A percentile compares a stretch with the other conserved stretches of the same genome.
phyloP scores from a whole-genome alignment of 306 rosid species.

The Arachis hypogaea region DNA sequence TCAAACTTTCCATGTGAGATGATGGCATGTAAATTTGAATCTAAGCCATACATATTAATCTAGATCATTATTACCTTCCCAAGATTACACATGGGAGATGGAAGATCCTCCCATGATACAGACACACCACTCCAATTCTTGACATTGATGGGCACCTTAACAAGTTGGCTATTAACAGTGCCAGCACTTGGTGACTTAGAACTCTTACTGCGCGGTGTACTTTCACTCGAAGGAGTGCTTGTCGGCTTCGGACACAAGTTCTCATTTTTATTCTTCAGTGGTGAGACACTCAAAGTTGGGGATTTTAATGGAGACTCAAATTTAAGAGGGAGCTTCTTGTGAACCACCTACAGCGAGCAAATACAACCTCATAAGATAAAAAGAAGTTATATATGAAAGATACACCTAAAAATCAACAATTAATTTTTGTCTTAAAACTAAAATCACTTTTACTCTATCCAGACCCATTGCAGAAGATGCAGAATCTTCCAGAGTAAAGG shows the following conservation, averaged over 20 bases:
- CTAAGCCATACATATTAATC: not conserved
- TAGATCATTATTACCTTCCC: slow-evolving; percentile 59
- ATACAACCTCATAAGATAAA: slow-evolving; percentile 23
- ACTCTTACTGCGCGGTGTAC: not conserved
- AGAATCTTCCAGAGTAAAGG: slow-evolving; percentile 29
- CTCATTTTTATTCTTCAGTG: slow-evolving; percentile 55
- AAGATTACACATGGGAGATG: slow-evolving; percentile 48
- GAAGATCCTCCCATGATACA: slow-evolving; percentile 57
- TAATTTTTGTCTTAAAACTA: not conserved
- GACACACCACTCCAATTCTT: slow-evolving; percentile 45
- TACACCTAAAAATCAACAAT: not conserved
- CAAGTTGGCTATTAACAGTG: slow-evolving; percentile 35
- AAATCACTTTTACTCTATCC: not conserved
- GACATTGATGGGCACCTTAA: slow-evolving; percentile 58
- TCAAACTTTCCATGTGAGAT: not conserved
- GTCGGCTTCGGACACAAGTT: slow-evolving; percentile 43
- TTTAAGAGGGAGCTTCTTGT: slow-evolving; percentile 48
- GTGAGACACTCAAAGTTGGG: slow-evolving; percentile 46
- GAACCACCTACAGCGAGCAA: slow-evolving; percentile 46
- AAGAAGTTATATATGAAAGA: slow-evolving; percentile 7
- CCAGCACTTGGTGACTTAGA: slow-evolving; percentile 28
- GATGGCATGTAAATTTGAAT: slow-evolving; percentile 1
- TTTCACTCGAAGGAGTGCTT: slow-evolving; percentile 38
- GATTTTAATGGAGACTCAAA: slow-evolving; percentile 44
- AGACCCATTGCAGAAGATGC: slow-evolving; percentile 9